Evolutionary conservation across 1,284 basidiomycete genomes (phyloP), one percentile per base, ranked within the genome.

Genomic region (Ganoderma lucidum): DNA sequence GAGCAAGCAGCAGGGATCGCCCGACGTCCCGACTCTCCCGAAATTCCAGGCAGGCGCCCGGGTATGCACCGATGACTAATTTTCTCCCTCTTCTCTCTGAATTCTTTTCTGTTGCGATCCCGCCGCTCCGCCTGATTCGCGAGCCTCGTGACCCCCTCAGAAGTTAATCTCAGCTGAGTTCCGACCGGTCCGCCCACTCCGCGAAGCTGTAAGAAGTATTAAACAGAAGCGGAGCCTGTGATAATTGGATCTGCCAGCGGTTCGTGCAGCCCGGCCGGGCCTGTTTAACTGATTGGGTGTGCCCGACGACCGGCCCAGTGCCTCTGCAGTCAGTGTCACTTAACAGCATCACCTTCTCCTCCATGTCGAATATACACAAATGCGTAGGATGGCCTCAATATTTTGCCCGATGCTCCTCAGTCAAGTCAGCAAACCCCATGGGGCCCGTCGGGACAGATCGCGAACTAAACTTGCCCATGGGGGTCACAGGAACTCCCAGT

Each of bases 401-500:
- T 51, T 28, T 51, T 14, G 23, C 3, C 48, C 28, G 23, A 14
- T 12, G 12, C 23, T 28, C 23, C 48, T n/a, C n/a, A n/a, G n/a
- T n/a, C 48, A 56, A 35, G 30, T 35, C 35, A 32, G 30, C 53
- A 19, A n/a, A 3, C 53, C 17, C 53, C 48, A 51, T 19, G 48
- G 53, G 28, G 53, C 15, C 30, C 30, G 3, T 56, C 53, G 53
- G 53, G 53, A 17, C 53, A 32, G 48, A 56, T 56, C 53, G 30
- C 53, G 53, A 37, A 19, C 59, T 44, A 32, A 44, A 19, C 35
- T 56, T 35, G 53, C 53, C 32, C 30, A 35, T 48, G 65, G 59
- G n/a, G 65, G 53, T 67, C 66, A 62, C 66, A 67, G 45, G 65
- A 35, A 61, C 60, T 39, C 51, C 53, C 59, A 48, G 51, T n/a